Evolutionary conservation across 2,329 filamentous ascomycete species (phyloP).

Genomic region (Colletotrichum aenigma): DNA sequence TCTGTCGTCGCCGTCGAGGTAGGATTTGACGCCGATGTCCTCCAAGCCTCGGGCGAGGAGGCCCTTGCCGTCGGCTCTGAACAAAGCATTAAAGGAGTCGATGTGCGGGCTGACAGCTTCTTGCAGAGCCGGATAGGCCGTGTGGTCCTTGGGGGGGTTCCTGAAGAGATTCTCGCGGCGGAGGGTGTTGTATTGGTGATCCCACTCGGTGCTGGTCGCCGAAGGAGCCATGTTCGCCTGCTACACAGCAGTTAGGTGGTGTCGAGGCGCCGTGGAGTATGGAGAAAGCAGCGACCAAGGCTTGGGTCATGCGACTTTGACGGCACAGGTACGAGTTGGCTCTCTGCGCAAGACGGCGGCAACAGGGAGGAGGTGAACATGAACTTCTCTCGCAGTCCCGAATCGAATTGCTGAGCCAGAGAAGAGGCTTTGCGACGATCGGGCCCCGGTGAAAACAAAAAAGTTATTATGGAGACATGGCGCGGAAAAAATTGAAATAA

Average conservation of each 20-base stretch:
- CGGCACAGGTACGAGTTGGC: background rate
- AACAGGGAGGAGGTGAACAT: background rate
- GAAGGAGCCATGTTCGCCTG: conserved; percentile 54
- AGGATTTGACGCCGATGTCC: conserved; percentile 90
- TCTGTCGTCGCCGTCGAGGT: conserved; percentile 80
- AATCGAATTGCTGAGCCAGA: background rate
- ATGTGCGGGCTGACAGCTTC: conserved; percentile 90
- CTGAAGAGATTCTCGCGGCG: conserved; percentile 88
- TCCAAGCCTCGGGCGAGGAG: conserved; percentile 75
- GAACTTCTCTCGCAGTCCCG: background rate
- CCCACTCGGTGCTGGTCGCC: conserved; percentile 75
- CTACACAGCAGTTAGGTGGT: background rate
- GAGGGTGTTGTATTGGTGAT: conserved; percentile 83
- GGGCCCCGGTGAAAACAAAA: conserved; percentile 15
- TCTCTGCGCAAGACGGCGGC: background rate
- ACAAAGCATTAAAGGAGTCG: conserved; percentile 92
- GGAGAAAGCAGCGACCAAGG: background rate
- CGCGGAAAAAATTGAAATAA: conserved; percentile 5
- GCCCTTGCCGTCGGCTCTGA: conserved; percentile 69
- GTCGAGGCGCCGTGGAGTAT: background rate
- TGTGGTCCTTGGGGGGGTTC: conserved; percentile 84
- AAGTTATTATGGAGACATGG: conserved; percentile 17
- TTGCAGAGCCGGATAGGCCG: conserved; percentile 86
- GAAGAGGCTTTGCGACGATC: background rate
- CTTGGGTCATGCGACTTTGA: background rate